Evolutionary conservation across 1,139 yeast genomes (phyloP).

Genomic region (Diutina siamensis): DNA sequence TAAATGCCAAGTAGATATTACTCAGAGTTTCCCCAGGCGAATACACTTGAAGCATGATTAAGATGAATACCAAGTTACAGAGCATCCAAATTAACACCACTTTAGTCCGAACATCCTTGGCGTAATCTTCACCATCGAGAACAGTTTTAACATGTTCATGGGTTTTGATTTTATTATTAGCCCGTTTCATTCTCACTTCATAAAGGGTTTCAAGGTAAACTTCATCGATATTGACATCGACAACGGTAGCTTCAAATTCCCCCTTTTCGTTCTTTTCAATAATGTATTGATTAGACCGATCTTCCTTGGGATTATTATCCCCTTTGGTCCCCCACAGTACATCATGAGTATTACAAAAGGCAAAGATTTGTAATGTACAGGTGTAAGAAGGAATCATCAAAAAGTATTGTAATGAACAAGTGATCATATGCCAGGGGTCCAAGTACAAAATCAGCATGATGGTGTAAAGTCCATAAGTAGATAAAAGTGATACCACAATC

Average conservation of each 20-base stretch:
- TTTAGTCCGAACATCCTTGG: constrained; percentile 85
- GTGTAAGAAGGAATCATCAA: constrained; percentile 83
- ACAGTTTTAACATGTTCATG: constrained; percentile 17
- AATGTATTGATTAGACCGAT: constrained; percentile 30
- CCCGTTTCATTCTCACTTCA: constrained; percentile 64
- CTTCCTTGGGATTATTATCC: constrained; percentile 61
- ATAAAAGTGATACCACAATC: constrained; percentile 70
- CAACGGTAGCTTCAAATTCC: constrained; percentile 83
- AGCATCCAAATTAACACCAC: constrained; percentile 92
- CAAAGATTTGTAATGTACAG: constrained; percentile 84
- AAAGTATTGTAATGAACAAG: constrained; percentile 79
- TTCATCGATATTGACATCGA: constrained; percentile 83
- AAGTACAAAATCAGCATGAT: constrained; percentile 69
- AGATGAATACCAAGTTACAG: constrained; percentile 62
- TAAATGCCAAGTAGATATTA: constrained; percentile 70
- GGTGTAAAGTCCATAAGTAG: constrained; percentile 87
- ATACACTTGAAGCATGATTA: constrained; percentile 81
- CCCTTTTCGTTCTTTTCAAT: constrained; percentile 38
- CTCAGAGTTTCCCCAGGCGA: constrained; percentile 42
- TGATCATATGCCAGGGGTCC: constrained; percentile 91
- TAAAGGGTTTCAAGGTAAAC: constrained; percentile 69
- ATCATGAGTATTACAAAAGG: constrained; percentile 92
- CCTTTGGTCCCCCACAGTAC: constrained; percentile 98
- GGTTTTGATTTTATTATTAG: constrained; percentile 40
- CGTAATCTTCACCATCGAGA: constrained; percentile 74